Conservation (phyloP, 768 basidiomycete species). For the Russula vinacea region DNA sequence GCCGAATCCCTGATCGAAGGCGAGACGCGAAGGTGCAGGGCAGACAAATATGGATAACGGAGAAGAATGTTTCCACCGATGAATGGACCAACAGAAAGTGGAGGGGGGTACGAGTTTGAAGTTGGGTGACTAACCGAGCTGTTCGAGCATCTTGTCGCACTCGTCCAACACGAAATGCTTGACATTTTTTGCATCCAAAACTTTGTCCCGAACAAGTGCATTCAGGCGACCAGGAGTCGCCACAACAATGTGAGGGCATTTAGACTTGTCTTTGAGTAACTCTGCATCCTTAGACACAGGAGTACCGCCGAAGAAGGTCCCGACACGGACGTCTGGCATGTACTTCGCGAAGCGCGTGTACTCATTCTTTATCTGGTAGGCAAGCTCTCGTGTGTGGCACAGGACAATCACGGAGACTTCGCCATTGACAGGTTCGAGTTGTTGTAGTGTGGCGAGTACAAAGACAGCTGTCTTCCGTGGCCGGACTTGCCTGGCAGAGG, state of each 20-base stretch:
- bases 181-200: constrained; percentile 90
- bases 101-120: constrained; percentile 55
- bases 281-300: constrained; percentile 93
- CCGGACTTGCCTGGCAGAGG: constrained; percentile 98
- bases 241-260: constrained; percentile 98
- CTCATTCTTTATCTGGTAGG: constrained; percentile 99
- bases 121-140: constrained; percentile 99
- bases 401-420: constrained; percentile 97
- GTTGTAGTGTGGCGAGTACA: constrained; percentile 95
- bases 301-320: constrained; percentile 97
- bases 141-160: constrained; percentile 99
- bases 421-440: constrained; percentile 96
- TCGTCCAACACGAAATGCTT: constrained; percentile 99
- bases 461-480: constrained; percentile 99
- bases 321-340: constrained; percentile 97
- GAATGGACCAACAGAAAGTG: constrained; percentile 32
- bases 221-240: constrained; percentile 97
- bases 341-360: constrained; percentile 99
- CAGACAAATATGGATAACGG: constrained; percentile 51
- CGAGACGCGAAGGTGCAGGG: constrained; percentile 30
- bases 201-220: constrained; percentile 92
- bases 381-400: constrained; percentile 98
- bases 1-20: constrained; percentile 30
- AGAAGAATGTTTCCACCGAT: constrained; percentile 39
- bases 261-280: constrained; percentile 88